These are phyloP conservation scores for Coniochaeta sp. DNA, from an alignment of 2,329 filamentous ascomycete species.

Conservation along the genomic window DNA sequence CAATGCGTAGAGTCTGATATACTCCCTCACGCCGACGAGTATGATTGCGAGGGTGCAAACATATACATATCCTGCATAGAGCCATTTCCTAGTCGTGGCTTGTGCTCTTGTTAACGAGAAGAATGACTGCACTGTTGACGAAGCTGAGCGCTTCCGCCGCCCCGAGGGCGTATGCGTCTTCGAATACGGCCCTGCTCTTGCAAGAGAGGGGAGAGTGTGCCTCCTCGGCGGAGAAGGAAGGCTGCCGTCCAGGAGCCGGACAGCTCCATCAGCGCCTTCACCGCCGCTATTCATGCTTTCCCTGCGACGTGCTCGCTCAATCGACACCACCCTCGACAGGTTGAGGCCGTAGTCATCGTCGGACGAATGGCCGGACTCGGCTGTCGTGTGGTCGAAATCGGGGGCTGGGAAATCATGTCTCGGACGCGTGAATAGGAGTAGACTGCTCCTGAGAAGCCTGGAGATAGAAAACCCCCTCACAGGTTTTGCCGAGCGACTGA, in stretches of 20 bases:
- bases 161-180: slow-evolving; percentile 53
- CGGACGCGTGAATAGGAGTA: slow-evolving; percentile 17
- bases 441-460: slow-evolving; percentile 34
- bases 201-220: slow-evolving; percentile 45
- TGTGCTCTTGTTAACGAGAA: slow-evolving; percentile 74
- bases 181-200: slow-evolving; percentile 25
- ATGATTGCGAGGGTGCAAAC: slow-evolving; percentile 56
- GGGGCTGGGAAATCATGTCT: slow-evolving; percentile 22
- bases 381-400: slow-evolving; percentile 19
- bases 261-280: neutral
- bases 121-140: slow-evolving; percentile 62
- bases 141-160: slow-evolving; percentile 57
- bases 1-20: slow-evolving; percentile 62
- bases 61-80: slow-evolving; percentile 78
- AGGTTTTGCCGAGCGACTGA: slow-evolving; percentile 47
- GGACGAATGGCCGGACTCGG: slow-evolving; percentile 17
- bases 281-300: neutral
- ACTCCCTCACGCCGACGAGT: slow-evolving; percentile 61
- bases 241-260: neutral
- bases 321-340: neutral
- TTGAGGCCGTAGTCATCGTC: slow-evolving; percentile 9
- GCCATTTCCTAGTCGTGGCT: slow-evolving; percentile 69
- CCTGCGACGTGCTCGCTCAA: neutral
- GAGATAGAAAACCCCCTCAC: slow-evolving; percentile 35
- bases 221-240: slow-evolving; percentile 20